Conservation (phyloP, 805 yeast species). For the Vanderwaltozyma tropicalis region DNA sequence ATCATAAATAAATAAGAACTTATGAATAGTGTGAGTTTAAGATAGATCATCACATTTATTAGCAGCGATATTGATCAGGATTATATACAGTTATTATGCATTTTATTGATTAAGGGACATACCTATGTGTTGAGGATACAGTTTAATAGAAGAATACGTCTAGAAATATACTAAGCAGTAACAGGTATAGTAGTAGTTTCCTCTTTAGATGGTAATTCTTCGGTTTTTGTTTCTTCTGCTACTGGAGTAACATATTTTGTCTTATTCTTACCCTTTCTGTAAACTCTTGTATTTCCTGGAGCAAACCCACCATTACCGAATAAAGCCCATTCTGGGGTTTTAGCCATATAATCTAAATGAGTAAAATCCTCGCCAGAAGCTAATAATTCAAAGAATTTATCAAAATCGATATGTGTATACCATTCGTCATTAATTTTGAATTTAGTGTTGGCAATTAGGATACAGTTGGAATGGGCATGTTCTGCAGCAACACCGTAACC, state of each 20-base stretch:
- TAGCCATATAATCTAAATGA: slow-evolving; percentile 69
- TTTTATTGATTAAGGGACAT: no score
- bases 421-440: slow-evolving; percentile 64
- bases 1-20: no score
- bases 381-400: slow-evolving; percentile 60
- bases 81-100: no score
- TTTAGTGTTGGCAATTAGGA: slow-evolving; percentile 65
- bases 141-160: no score
- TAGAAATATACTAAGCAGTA: background rate
- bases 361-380: slow-evolving; percentile 54
- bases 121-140: no score
- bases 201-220: background rate
- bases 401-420: slow-evolving; percentile 85
- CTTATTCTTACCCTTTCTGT: slow-evolving; percentile 41
- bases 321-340: slow-evolving; percentile 85
- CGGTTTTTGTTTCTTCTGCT: background rate
- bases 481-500: slow-evolving; percentile 83
- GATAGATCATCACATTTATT: no score
- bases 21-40: no score
- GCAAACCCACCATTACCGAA: slow-evolving; percentile 91
- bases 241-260: background rate
- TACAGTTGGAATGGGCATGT: slow-evolving; percentile 92
- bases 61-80: no score
- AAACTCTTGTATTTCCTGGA: slow-evolving; percentile 68
- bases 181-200: background rate